phyloP scores from a whole-genome alignment of 768 basidiomycete species.

The Pholiota microspora region DNA sequence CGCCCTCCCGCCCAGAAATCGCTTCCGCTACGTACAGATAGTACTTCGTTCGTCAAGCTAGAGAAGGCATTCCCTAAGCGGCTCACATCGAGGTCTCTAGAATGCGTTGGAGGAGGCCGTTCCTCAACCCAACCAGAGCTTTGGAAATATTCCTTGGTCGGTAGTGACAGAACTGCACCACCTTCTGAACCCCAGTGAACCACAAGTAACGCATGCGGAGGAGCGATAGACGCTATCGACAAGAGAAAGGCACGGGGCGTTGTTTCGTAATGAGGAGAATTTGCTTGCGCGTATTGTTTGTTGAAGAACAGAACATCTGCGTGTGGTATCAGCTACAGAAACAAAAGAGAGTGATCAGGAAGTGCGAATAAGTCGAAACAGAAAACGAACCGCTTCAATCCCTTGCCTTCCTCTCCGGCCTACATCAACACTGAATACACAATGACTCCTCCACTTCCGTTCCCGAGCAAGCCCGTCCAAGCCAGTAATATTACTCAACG shows the following conservation, averaged over 20 bases:
- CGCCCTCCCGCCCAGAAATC: constrained; percentile 72
- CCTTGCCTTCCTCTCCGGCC: constrained; percentile 74
- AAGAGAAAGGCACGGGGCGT: constrained; percentile 78
- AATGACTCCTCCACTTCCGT: constrained; percentile 79
- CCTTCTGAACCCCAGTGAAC: constrained; percentile 81
- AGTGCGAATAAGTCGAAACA: neutral
- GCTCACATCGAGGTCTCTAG: constrained; percentile 8
- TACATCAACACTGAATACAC: constrained; percentile 79
- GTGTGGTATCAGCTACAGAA: constrained; percentile 69
- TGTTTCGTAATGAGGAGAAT: constrained; percentile 54
- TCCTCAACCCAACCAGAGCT: constrained; percentile 78
- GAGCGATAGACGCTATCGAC: constrained; percentile 62
- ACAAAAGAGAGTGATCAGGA: constrained; percentile 6
- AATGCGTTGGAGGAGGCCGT: constrained; percentile 24
- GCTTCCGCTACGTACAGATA: constrained; percentile 64
- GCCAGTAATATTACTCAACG: constrained; percentile 73
- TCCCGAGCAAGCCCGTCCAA: constrained; percentile 81
- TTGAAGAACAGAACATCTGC: constrained; percentile 83
- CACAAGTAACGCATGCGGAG: constrained; percentile 77
- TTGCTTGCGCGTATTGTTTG: constrained; percentile 65
- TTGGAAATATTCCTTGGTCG: constrained; percentile 85
- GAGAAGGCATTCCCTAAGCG: constrained; percentile 17
- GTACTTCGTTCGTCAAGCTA: constrained; percentile 30
- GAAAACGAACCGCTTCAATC: constrained; percentile 67
- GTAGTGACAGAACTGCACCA: constrained; percentile 76